Conservation (phyloP, 495 filamentous ascomycete species). For the Talaromyces wortmannii region DNA sequence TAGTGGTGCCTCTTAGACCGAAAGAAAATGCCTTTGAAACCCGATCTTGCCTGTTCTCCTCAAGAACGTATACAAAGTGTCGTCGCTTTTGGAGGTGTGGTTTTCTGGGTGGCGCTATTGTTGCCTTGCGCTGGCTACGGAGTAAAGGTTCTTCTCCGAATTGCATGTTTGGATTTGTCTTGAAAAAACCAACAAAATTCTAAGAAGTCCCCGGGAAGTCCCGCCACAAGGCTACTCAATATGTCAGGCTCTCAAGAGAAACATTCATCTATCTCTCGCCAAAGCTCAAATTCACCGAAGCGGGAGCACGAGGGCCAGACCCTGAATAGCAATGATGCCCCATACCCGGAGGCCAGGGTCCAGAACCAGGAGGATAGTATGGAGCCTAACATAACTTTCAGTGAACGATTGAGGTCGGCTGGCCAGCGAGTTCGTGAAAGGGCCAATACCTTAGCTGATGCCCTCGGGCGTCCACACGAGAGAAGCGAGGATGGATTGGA, state of each 20-base stretch:
- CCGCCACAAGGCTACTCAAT: not conserved
- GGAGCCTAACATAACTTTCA: constrained; percentile 5
- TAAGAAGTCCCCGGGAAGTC: not conserved
- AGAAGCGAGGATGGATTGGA: constrained; percentile 19
- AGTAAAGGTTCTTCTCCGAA: not conserved
- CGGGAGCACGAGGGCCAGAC: constrained; percentile 4
- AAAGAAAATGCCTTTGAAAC: too few species aligned
- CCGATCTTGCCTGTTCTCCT: too few species aligned
- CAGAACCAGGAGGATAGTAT: constrained; percentile 1
- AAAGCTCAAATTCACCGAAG: constrained; percentile 7
- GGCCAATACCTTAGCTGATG: constrained; percentile 14
- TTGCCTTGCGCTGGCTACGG: not conserved
- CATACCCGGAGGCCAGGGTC: not conserved
- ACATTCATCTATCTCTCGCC: constrained; percentile 2
- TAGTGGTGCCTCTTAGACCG: too few species aligned
- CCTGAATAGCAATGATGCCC: not conserved
- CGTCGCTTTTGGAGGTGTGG: constrained; percentile 9
- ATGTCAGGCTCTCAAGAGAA: constrained; percentile 15
- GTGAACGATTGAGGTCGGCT: constrained; percentile 15
- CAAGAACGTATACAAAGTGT: not conserved
- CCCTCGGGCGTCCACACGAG: constrained; percentile 18
- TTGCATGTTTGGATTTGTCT: not conserved
- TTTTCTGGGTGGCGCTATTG: not conserved
- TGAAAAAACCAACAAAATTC: not conserved
- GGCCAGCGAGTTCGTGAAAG: constrained; percentile 14